These are phyloP conservation scores for Helotiales sp. DNA, from an alignment of 2,329 filamentous ascomycete species.

Conservation along the genomic window DNA sequence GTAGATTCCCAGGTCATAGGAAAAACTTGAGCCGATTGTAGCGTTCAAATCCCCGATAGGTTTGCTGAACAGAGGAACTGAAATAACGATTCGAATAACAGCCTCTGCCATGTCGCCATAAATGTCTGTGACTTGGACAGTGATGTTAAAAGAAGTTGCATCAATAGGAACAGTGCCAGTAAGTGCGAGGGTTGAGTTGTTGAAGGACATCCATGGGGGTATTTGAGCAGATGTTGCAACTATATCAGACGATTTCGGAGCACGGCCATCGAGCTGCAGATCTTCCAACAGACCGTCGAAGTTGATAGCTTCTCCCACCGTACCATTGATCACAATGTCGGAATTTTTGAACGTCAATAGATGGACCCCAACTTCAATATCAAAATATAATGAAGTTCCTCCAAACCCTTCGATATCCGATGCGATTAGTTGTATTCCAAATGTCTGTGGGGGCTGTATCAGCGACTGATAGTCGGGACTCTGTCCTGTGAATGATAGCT, in stretches of 20 bases:
- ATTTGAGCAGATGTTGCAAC: slow-evolving; percentile 56
- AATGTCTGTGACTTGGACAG: slow-evolving; percentile 62
- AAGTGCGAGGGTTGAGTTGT: slow-evolving; percentile 64
- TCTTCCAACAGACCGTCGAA: slow-evolving; percentile 57
- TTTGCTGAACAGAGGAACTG: slow-evolving; percentile 31
- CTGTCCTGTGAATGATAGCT: slow-evolving; percentile 71
- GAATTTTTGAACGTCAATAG: slow-evolving; percentile 67
- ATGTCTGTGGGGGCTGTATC: slow-evolving; percentile 71
- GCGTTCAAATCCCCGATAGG: slow-evolving; percentile 34
- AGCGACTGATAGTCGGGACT: slow-evolving; percentile 69
- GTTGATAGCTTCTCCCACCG: slow-evolving; percentile 54
- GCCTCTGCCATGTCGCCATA: slow-evolving; percentile 63
- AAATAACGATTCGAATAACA: slow-evolving; percentile 50
- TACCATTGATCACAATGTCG: slow-evolving; percentile 61
- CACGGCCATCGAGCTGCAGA: slow-evolving; percentile 63
- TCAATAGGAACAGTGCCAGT: slow-evolving; percentile 66
- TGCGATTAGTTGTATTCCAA: slow-evolving; percentile 74
- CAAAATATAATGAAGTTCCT: slow-evolving; percentile 67
- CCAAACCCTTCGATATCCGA: slow-evolving; percentile 82
- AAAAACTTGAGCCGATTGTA: slow-evolving; percentile 36
- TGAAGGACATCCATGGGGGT: slow-evolving; percentile 73
- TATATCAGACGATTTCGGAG: slow-evolving; percentile 56
- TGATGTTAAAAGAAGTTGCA: slow-evolving; percentile 65
- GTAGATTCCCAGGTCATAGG: slow-evolving; percentile 34
- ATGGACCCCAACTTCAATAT: slow-evolving; percentile 73